Evolutionary conservation across 495 filamentous ascomycete species (phyloP).

Genomic region (Pseudotulostoma volvatum): DNA sequence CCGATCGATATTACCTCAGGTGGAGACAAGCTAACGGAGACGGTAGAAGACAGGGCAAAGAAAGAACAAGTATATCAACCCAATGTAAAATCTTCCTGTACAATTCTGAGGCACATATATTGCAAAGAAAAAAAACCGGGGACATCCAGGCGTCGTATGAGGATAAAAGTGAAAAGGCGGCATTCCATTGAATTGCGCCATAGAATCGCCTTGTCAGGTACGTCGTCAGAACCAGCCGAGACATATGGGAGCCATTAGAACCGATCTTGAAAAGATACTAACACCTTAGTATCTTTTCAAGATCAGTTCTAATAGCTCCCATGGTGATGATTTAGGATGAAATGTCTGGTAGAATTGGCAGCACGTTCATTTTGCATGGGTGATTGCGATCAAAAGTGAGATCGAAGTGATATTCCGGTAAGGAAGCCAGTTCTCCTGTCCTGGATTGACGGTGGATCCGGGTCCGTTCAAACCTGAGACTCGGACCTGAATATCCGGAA

Average conservation of each 20-base stretch:
- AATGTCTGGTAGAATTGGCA: neutral
- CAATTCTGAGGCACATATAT: neutral
- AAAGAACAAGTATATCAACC: neutral
- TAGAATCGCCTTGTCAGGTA: neutral
- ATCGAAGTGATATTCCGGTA: too few species aligned
- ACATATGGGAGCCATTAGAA: neutral
- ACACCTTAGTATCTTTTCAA: neutral
- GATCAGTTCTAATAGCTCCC: neutral
- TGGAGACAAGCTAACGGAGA: neutral
- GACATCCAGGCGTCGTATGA: neutral
- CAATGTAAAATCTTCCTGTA: neutral
- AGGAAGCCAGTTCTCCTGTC: too few species aligned
- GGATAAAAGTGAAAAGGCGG: neutral
- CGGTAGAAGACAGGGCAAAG: neutral
- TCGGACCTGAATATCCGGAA: too few species aligned
- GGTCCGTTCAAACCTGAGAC: too few species aligned
- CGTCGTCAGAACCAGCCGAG: conserved; percentile 1
- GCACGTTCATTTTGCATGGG: neutral
- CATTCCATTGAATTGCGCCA: conserved; percentile 3
- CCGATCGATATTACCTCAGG: neutral
- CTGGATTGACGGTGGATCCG: too few species aligned
- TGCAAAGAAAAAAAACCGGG: neutral
- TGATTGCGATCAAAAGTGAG: too few species aligned
- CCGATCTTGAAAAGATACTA: neutral
- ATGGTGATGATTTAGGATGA: neutral